These are phyloP conservation scores for Yamadazyma jaroonii DNA, from an alignment of 1,139 yeast genomes.

Conservation along the genomic window DNA sequence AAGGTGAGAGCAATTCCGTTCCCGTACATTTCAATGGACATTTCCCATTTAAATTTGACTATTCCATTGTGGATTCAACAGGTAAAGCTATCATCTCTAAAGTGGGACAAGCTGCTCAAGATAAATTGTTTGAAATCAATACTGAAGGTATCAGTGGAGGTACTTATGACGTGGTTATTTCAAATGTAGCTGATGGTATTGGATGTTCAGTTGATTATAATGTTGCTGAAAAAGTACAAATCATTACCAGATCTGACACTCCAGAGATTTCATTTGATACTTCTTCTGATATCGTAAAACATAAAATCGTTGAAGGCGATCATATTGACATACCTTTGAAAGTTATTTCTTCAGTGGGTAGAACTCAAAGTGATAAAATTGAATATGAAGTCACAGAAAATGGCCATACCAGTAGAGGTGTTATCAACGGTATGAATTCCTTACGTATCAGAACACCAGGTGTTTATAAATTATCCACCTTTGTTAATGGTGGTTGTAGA, in stretches of 20 bases:
- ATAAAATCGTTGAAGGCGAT: constrained; percentile 61
- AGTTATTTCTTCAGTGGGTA: constrained; percentile 29
- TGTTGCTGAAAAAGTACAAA: constrained; percentile 52
- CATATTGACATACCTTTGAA: constrained; percentile 56
- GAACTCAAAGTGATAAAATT: constrained; percentile 23
- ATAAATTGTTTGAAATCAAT: constrained; percentile 44
- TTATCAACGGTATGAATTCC: constrained; percentile 30
- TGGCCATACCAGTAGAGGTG: constrained; percentile 19
- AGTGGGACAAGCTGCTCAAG: constrained; percentile 19
- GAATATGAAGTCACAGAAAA: constrained; percentile 19
- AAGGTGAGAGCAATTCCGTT: constrained; percentile 36
- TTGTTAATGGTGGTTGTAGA: constrained; percentile 64
- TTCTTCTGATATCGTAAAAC: constrained; percentile 20
- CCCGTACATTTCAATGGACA: constrained; percentile 70
- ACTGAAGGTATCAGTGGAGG: constrained; percentile 63
- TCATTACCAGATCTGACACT: constrained; percentile 64
- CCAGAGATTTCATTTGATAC: constrained; percentile 40
- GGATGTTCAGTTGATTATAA: constrained; percentile 65
- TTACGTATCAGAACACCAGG: constrained; percentile 59
- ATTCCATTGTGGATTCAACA: constrained; percentile 44
- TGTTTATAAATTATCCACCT: constrained; percentile 53
- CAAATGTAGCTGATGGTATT: constrained; percentile 66
- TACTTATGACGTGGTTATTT: constrained; percentile 57
- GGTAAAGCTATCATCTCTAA: constrained; percentile 38
- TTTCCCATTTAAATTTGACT: constrained; percentile 70